A percentile compares a stretch with the other conserved stretches of the same genome.
phyloP scores from a whole-genome alignment of 140 eudicot genomes.

The Erigeron philadelphicus region DNA sequence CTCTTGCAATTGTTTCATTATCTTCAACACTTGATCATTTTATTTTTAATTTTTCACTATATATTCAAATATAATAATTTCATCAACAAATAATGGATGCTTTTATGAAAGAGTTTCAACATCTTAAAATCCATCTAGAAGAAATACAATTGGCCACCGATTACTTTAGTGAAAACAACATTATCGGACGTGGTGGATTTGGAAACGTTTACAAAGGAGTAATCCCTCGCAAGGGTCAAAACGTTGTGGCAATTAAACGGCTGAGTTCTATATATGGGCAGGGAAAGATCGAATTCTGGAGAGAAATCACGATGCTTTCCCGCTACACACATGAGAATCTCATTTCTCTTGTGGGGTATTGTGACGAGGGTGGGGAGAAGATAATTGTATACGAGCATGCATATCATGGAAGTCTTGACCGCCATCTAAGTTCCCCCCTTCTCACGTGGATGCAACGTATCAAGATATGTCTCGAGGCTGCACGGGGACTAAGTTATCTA shows the following conservation, averaged over 20 bases:
- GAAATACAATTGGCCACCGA: not conserved
- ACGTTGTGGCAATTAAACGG: not conserved
- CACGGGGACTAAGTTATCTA: not conserved
- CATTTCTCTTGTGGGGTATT: not conserved
- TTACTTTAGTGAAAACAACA: not conserved
- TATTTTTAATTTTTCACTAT: not conserved
- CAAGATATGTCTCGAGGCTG: not conserved
- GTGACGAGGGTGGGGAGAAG: not conserved
- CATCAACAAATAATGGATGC: not conserved
- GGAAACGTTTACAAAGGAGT: not conserved
- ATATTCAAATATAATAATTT: too few species aligned
- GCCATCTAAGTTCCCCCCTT: not conserved
- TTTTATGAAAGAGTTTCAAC: not conserved
- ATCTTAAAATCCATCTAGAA: not conserved
- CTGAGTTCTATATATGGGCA: not conserved
- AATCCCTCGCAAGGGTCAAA: not conserved
- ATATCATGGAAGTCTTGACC: not conserved
- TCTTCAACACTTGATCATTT: not conserved
- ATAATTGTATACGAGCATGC: not conserved
- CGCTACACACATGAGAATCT: not conserved
- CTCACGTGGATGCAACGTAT: not conserved
- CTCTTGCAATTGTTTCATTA: not conserved
- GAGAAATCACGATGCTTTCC: not conserved
- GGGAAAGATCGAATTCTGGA: not conserved
- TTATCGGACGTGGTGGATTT: not conserved